These are phyloP conservation scores for Epichloe hybrida DNA, from an alignment of 2,329 filamentous ascomycete species.

Conservation along the genomic window DNA sequence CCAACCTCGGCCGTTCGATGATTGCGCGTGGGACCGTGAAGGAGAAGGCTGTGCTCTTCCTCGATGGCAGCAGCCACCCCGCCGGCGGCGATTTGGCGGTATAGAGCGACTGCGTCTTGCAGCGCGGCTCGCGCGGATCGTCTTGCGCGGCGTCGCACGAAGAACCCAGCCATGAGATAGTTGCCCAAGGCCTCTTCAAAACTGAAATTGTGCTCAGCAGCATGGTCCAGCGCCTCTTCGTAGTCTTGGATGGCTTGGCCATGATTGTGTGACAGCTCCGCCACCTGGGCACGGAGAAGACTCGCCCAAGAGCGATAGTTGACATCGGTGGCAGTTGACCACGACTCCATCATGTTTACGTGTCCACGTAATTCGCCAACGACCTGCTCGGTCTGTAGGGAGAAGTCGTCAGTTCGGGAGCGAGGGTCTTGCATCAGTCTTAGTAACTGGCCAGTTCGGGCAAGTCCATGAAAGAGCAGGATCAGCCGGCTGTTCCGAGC, in stretches of 20 bases:
- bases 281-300: slow-evolving; percentile 53
- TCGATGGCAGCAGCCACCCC: slow-evolving; percentile 57
- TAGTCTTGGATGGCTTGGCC: slow-evolving; percentile 49
- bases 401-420: slow-evolving; percentile 27
- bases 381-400: slow-evolving; percentile 31
- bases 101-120: slow-evolving; percentile 53
- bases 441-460: slow-evolving; percentile 38
- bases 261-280: slow-evolving; percentile 45
- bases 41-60: slow-evolving; percentile 51
- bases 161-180: slow-evolving; percentile 60
- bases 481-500: slow-evolving; percentile 42
- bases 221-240: slow-evolving; percentile 60
- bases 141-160: slow-evolving; percentile 50
- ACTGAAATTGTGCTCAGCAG: slow-evolving; percentile 49
- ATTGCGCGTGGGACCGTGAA: slow-evolving; percentile 47
- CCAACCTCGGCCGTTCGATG: slow-evolving; percentile 46
- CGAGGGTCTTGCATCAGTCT: slow-evolving; percentile 35
- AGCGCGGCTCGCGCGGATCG: slow-evolving; percentile 57
- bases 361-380: slow-evolving; percentile 40
- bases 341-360: slow-evolving; percentile 48
- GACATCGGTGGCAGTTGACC: slow-evolving; percentile 48
- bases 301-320: slow-evolving; percentile 61
- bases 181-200: slow-evolving; percentile 63
- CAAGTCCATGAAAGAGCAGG: slow-evolving; percentile 46
- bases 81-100: slow-evolving; percentile 52